phyloP scores from a whole-genome alignment of 2,329 filamentous ascomycete genomes.

The Onygena corvina region DNA sequence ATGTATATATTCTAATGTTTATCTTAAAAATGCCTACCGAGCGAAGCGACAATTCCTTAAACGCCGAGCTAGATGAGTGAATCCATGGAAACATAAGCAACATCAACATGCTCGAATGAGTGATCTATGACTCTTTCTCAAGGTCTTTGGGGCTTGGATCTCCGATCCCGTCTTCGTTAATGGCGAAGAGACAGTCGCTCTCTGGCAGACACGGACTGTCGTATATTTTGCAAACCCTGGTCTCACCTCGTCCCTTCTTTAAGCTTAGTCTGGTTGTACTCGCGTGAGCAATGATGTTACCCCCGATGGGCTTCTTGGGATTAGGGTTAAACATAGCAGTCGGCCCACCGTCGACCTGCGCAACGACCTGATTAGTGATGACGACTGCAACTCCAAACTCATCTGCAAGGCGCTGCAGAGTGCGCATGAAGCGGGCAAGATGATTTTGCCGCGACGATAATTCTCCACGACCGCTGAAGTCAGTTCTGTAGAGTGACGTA shows the following conservation, averaged over 20 bases:
- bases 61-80: slow-evolving; percentile 8
- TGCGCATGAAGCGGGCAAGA: slow-evolving; percentile 40
- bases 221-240: slow-evolving; percentile 96
- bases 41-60: not conserved
- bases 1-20: slow-evolving; percentile 1
- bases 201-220: slow-evolving; percentile 95
- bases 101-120: not conserved
- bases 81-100: not conserved
- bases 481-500: slow-evolving; percentile 87
- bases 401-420: slow-evolving; percentile 43
- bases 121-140: slow-evolving; percentile 54
- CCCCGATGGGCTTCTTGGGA: slow-evolving; percentile 96
- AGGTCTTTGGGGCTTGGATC: slow-evolving; percentile 92
- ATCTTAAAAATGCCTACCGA: not conserved
- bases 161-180: slow-evolving; percentile 91
- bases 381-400: slow-evolving; percentile 94
- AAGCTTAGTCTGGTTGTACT: slow-evolving; percentile 88
- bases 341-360: slow-evolving; percentile 91
- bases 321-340: slow-evolving; percentile 99
- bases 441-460: slow-evolving; percentile 72
- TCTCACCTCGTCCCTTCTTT: slow-evolving; percentile 92
- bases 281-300: slow-evolving; percentile 96
- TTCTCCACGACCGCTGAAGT: slow-evolving; percentile 93
- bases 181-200: slow-evolving; percentile 92
- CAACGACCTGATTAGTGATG: slow-evolving; percentile 97